phyloP scores from a whole-genome alignment of 1,139 yeast genomes.

The Hemisphaericaspora lyxosophila region DNA sequence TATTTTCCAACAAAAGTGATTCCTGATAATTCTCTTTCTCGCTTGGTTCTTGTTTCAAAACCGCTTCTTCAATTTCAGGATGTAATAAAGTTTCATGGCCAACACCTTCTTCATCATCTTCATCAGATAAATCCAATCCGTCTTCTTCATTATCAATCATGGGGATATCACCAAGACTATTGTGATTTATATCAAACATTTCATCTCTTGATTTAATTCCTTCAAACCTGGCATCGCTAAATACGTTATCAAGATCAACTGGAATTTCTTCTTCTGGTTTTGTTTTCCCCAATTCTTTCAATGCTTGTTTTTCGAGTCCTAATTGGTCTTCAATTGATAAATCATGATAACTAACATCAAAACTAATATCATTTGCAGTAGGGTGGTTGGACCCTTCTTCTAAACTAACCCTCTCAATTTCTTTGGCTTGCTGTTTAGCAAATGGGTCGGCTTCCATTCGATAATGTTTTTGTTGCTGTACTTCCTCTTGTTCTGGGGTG shows the following conservation, averaged over 20 bases:
- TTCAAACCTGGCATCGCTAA: not conserved
- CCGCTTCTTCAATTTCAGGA: not conserved
- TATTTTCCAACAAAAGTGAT: not conserved
- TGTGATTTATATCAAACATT: conserved; percentile 8
- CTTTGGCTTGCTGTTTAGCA: not conserved
- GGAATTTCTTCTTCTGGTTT: conserved; percentile 1
- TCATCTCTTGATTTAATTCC: conserved; percentile 1
- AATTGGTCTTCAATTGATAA: conserved; percentile 42
- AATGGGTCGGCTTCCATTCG: not conserved
- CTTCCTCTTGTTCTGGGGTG: conserved; percentile 3
- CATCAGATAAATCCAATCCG: conserved; percentile 6
- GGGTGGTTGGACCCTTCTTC: conserved; percentile 2
- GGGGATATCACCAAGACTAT: conserved; percentile 7
- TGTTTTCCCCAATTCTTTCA: conserved; percentile 13
- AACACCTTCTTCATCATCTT: conserved; percentile 1
- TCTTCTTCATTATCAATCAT: conserved; percentile 7
- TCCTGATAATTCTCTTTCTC: not conserved
- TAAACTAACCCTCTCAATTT: not conserved
- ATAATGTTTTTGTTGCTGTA: conserved; percentile 1
- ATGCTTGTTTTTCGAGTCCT: conserved; percentile 33
- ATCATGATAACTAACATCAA: conserved; percentile 43
- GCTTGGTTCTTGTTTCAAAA: not conserved
- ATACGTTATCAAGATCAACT: not conserved
- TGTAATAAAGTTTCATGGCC: conserved; percentile 1
- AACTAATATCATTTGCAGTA: conserved; percentile 32